Evolutionary conservation across 768 basidiomycete genomes (phyloP), one percentile per base, ranked within the genome.

Genomic region (Mycena rebaudengoi): DNA sequence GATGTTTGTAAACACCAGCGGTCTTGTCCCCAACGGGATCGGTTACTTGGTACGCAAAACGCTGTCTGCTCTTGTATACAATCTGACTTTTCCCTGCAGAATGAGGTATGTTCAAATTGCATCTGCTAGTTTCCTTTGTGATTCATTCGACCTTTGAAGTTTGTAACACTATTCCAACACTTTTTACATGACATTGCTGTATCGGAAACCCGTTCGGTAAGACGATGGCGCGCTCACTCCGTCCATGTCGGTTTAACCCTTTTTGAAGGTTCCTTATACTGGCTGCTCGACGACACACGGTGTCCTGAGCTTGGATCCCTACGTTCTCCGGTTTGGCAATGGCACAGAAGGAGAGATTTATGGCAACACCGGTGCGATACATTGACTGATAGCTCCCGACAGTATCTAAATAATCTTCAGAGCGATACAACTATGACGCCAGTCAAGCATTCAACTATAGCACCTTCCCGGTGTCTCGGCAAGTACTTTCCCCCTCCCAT

Each of bases 261-360:
- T 1, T 25, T 8, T 26, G 3, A 50, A 86, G 84, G 81, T 88
- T 4, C 76, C 86, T 10, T 88, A 88, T 62, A 87, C 86, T 0
- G 86, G 85, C 66, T 87, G 86, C 60, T 88, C 86, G 0, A 88
- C 86, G 5, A 88, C 86, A 0, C 77, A 78, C 14, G 86, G 87
- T 11, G 83, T 86, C 16, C 71, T 88, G n/a, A 85, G 82, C 60
- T 74, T 88, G 14, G 82, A 88, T 50, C 87, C 86, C 7, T 86
- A 86, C 53, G 73, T 82, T 7, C 68, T 86, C 21, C 73, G 87
- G 43, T 82, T 86, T 62, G 73, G 73, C 28, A 88, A 87, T 61
- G 81, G 76, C 13, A 87, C 85, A 4, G 68, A 72, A 4, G 86
- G 86, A 4, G 75, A 80, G 30, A 86, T 88, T 30, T 88, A 88